Evolutionary conservation across 2,329 filamentous ascomycete species (phyloP).

Genomic region (Aspergillus piperis): DNA sequence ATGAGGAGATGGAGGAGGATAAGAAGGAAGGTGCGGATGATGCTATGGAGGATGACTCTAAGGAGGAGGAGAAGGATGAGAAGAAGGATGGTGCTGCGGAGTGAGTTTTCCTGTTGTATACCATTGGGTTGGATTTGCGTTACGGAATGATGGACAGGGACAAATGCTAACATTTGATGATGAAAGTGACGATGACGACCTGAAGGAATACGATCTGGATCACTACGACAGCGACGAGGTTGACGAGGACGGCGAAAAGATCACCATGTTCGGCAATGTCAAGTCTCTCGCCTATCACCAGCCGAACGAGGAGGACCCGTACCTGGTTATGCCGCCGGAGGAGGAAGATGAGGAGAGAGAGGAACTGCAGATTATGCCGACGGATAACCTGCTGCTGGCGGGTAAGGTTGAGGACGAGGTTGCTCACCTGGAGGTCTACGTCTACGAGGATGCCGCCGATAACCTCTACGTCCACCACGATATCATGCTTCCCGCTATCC

Average conservation of each 20-base stretch:
- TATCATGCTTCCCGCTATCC: conserved; percentile 97
- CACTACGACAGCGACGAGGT: conserved; percentile 86
- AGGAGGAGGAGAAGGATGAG: conserved; percentile 28
- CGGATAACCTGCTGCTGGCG: conserved; percentile 88
- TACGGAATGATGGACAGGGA: conserved; percentile 48
- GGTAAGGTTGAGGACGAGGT: conserved; percentile 97
- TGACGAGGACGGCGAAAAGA: conserved; percentile 66
- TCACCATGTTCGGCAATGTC: conserved; percentile 94
- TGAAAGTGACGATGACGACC: conserved; percentile 55
- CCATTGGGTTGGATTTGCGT: background rate
- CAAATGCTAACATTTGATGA: too few species aligned
- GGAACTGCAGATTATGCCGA: conserved; percentile 87
- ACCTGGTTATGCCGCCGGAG: conserved; percentile 82
- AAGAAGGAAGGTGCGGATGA: conserved; percentile 38
- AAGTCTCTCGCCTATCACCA: conserved; percentile 93
- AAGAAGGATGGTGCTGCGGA: conserved; percentile 23
- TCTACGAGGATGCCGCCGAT: conserved; percentile 92
- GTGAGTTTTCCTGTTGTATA: conserved; percentile 5
- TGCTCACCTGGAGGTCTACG: conserved; percentile 93
- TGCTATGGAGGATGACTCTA: conserved; percentile 24
- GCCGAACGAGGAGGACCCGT: conserved; percentile 91
- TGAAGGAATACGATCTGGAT: conserved; percentile 95
- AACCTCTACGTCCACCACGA: conserved; percentile 99
- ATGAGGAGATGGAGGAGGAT: conserved; percentile 30
- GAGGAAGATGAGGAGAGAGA: conserved; percentile 88